A percentile compares a stretch with the other conserved stretches of the same genome.
Conservation (phyloP, 176 grass and related monocot species). For the Rhipidocladum racemiflorum region DNA sequence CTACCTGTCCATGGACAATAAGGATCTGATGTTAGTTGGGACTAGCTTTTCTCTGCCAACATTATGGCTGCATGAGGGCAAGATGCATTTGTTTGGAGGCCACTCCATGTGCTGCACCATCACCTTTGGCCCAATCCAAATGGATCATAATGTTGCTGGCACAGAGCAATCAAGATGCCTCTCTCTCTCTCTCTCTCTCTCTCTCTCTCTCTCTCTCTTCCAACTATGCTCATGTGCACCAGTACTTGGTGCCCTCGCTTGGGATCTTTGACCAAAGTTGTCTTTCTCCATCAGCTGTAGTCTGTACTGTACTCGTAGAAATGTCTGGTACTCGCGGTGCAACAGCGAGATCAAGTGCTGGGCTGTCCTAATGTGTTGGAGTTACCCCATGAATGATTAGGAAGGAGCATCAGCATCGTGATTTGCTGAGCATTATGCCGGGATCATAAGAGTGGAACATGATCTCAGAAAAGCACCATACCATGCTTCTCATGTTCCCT, state of each 20-base stretch:
- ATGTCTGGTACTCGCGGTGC: background rate
- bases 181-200: background rate
- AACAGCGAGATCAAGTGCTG: background rate
- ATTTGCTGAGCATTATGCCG: background rate
- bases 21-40: constrained; percentile 44
- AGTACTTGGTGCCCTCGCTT: constrained; percentile 29
- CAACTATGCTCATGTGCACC: constrained; percentile 35
- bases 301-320: background rate
- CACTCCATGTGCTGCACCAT: constrained; percentile 47
- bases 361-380: background rate
- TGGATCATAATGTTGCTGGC: constrained; percentile 43
- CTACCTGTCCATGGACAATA: constrained; percentile 34
- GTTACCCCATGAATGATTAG: background rate
- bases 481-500: background rate
- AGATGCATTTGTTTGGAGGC: constrained; percentile 31
- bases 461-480: constrained; percentile 4
- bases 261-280: constrained; percentile 38
- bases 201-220: background rate
- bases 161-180: constrained; percentile 36
- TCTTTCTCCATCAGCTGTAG: background rate
- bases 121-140: constrained; percentile 38
- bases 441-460: background rate
- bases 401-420: background rate
- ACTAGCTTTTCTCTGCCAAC: constrained; percentile 47
- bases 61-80: constrained; percentile 39